Conservation (phyloP, 139 green algal genomes). For the Zygnema cylindricum region DNA sequence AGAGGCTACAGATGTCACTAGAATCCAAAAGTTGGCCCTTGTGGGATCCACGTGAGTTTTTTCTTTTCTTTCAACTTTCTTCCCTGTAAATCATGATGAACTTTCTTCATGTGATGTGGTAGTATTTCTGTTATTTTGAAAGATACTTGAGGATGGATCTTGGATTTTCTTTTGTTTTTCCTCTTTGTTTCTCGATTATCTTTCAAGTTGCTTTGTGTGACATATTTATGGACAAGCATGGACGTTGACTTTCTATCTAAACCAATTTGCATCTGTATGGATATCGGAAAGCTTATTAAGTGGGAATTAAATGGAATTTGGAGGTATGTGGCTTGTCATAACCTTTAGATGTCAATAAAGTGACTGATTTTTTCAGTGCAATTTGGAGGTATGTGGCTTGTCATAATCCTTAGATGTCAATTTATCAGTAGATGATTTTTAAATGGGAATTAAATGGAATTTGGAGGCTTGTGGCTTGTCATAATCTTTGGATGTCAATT, state of each 20-base stretch:
- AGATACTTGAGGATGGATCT: too few species aligned
- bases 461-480: not conserved
- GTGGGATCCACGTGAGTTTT: conserved; percentile 59
- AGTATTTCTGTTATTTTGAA: too few species aligned
- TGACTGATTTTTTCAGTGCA: too few species aligned
- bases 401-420: not conserved
- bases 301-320: not conserved
- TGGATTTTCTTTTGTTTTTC: too few species aligned
- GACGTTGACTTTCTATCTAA: too few species aligned
- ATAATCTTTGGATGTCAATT: not conserved
- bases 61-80: not conserved
- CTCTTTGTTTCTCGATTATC: too few species aligned
- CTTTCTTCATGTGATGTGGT: too few species aligned
- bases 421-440: not conserved
- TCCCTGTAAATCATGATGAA: not conserved
- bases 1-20: conserved; percentile 48
- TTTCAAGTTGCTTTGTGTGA: too few species aligned
- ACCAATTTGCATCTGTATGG: too few species aligned
- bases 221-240: too few species aligned
- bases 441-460: not conserved
- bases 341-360: not conserved
- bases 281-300: not conserved
- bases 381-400: not conserved
- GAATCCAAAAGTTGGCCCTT: conserved; percentile 54
- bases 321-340: not conserved